phyloP scores from a whole-genome alignment of 2,329 filamentous ascomycete genomes.

The Calonectria montana region DNA sequence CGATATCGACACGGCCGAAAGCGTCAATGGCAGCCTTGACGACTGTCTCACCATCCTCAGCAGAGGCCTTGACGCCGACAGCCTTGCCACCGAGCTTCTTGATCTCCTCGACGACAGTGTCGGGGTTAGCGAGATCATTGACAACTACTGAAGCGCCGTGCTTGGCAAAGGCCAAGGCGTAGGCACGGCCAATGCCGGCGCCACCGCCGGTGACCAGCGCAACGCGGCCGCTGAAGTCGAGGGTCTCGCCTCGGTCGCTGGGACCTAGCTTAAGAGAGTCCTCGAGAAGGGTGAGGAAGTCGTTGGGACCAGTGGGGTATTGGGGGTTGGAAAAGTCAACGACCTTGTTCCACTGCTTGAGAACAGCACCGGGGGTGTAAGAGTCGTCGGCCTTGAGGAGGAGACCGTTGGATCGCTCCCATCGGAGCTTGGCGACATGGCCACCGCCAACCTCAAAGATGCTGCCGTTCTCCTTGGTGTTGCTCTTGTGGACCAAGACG shows the following conservation, averaged over 20 bases:
- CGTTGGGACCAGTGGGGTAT: conserved; percentile 85
- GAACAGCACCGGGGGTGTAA: conserved; percentile 87
- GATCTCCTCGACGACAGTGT: conserved; percentile 92
- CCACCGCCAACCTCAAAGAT: conserved; percentile 97
- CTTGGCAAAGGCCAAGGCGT: conserved; percentile 88
- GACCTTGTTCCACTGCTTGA: conserved; percentile 90
- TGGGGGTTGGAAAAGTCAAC: conserved; percentile 84
- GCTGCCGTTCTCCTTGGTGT: conserved; percentile 82
- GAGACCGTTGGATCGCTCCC: conserved; percentile 92
- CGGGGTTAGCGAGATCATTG: conserved; percentile 95
- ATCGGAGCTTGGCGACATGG: conserved; percentile 91
- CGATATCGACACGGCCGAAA: conserved; percentile 92
- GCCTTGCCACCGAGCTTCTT: conserved; percentile 89
- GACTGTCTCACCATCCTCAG: conserved; percentile 90
- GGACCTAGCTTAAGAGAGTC: conserved; percentile 81
- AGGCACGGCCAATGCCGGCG: conserved; percentile 90
- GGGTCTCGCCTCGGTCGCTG: conserved; percentile 77
- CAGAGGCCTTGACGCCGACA: conserved; percentile 91
- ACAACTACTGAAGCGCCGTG: conserved; percentile 88
- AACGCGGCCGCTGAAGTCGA: conserved; percentile 87
- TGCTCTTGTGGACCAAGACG: conserved; percentile 86
- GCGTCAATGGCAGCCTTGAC: conserved; percentile 94
- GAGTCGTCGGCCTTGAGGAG: conserved; percentile 89
- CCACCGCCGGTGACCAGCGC: conserved; percentile 90
- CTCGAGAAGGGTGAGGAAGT: conserved; percentile 89